Evolutionary conservation across 164 flowering plant genomes (phyloP), one percentile per base, ranked within the genome.

Genomic region (Dillenia turbinata): DNA sequence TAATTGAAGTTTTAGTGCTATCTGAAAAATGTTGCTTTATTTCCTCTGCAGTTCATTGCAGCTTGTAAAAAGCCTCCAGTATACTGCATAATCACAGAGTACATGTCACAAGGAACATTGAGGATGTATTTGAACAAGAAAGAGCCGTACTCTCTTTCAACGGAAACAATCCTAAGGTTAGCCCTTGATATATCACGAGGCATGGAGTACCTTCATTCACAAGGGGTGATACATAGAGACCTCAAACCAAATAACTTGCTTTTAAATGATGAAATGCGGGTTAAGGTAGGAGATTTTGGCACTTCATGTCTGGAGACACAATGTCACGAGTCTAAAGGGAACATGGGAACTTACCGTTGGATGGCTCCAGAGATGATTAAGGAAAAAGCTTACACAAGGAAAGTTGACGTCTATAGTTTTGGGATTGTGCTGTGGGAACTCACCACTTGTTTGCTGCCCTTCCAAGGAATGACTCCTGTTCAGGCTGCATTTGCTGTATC

Each of bases 311-410:
- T 88, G 49, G 98, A 93, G 62, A 87, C 97, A 8, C 90, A 87
- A 60, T 82, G 90, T 69, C 78, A 48, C 33, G 85, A 80, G 55
- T 56, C 87, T 9, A 88, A 88, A 67, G 98, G 94, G 9, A 84
- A 88, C 73, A 86, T 73, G 86, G 97, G 98, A 62, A 93, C 98
- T 51, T 93, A 93, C 52, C 90, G 98, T 7, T 93, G 98, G 98
- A 93, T 93, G 98, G 97, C 98, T 2, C 98, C 98, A 0, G 98
- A 93, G 75, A 93, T 93, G 98, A 85, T 93, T 69, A 88, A 85
- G 78, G 96, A 85, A 69, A 93, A 84, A 66, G 83, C 89, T 13
- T 90, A 80, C 49, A 82, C 88, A 15, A 76, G 88, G 61, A 93
- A 93, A 71, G 97, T 93, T n/a, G 98, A 93, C 60, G 97, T 93